These are phyloP conservation scores for Coniochaeta sp. DNA, from an alignment of 2,329 filamentous ascomycete genomes.

Conservation along the genomic window DNA sequence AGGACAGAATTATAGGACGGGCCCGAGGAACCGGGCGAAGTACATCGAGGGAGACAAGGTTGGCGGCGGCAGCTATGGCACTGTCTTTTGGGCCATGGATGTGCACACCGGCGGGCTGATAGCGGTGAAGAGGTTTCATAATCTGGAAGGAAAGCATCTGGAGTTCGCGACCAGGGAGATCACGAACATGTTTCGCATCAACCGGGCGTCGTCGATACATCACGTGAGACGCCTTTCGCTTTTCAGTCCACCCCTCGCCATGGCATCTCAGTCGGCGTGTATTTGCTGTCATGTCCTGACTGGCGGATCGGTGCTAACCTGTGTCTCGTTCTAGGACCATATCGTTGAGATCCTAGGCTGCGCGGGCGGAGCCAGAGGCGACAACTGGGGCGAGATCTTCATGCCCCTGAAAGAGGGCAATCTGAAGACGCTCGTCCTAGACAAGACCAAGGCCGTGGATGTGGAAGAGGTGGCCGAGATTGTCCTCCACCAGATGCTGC, in stretches of 20 bases:
- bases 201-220: constrained; percentile 8
- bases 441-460: not conserved
- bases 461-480: constrained; percentile 7
- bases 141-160: constrained; percentile 14
- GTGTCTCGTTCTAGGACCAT: constrained; percentile 9
- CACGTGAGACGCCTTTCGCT: constrained; percentile 8
- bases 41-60: constrained; percentile 15
- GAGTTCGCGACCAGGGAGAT: constrained; percentile 18
- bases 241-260: too few species aligned
- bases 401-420: constrained; percentile 15
- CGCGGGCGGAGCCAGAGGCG: constrained; percentile 8
- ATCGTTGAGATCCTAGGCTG: constrained; percentile 13
- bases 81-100: constrained; percentile 14
- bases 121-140: constrained; percentile 21
- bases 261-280: too few species aligned
- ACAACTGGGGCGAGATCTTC: constrained; percentile 15
- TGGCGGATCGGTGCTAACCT: too few species aligned
- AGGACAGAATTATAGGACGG: constrained; percentile 11
- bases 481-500: constrained; percentile 16
- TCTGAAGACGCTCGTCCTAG: constrained; percentile 11
- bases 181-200: constrained; percentile 15
- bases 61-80: constrained; percentile 17
- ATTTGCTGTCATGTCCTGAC: too few species aligned
- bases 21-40: constrained; percentile 9
- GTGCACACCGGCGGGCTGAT: constrained; percentile 15